Conservation (phyloP, 805 yeast species). For the Candida adriatica region DNA sequence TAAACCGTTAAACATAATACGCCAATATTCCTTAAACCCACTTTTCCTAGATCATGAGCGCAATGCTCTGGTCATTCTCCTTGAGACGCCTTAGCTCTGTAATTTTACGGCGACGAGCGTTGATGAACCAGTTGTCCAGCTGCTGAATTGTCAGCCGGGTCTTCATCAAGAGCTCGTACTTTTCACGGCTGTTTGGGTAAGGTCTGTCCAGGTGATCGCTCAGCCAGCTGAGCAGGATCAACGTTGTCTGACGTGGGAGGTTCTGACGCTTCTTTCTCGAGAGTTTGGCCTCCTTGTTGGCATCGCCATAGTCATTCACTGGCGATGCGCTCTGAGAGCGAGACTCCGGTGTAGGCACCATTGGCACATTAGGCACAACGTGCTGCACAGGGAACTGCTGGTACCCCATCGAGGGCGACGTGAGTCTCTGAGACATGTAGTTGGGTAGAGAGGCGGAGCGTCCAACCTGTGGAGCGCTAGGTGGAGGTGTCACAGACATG, state of each 20-base stretch:
- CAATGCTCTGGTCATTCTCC: slow-evolving; percentile 22
- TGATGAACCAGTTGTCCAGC: slow-evolving; percentile 81
- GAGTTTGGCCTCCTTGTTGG: slow-evolving; percentile 6
- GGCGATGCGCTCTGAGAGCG: slow-evolving; percentile 11
- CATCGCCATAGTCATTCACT: slow-evolving; percentile 2
- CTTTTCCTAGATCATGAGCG: slow-evolving; percentile 20
- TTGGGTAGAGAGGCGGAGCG: slow-evolving; percentile 9
- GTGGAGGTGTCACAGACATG: slow-evolving; percentile 1
- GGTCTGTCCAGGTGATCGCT: slow-evolving; percentile 71
- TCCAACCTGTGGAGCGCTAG: slow-evolving; percentile 2
- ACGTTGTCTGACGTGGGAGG: slow-evolving; percentile 72
- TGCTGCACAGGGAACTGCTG: slow-evolving; percentile 3
- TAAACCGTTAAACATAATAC: too few relatives aligned
- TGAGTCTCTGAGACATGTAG: slow-evolving; percentile 7
- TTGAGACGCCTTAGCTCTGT: slow-evolving; percentile 19
- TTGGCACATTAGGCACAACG: slow-evolving; percentile 2
- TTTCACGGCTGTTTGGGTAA: slow-evolving; percentile 76
- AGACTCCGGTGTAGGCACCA: slow-evolving; percentile 13
- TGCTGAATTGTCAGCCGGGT: slow-evolving; percentile 80
- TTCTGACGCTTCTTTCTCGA: slow-evolving; percentile 51
- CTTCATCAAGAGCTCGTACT: slow-evolving; percentile 55
- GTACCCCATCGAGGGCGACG: slow-evolving; percentile 3
- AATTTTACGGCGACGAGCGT: slow-evolving; percentile 74
- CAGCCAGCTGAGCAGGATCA: slow-evolving; percentile 65
- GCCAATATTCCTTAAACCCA: too few relatives aligned